Base-by-base conservation (phyloP, 2,329 filamentous ascomycete genomes). In the Phyllosticta capitalensis region DNA sequence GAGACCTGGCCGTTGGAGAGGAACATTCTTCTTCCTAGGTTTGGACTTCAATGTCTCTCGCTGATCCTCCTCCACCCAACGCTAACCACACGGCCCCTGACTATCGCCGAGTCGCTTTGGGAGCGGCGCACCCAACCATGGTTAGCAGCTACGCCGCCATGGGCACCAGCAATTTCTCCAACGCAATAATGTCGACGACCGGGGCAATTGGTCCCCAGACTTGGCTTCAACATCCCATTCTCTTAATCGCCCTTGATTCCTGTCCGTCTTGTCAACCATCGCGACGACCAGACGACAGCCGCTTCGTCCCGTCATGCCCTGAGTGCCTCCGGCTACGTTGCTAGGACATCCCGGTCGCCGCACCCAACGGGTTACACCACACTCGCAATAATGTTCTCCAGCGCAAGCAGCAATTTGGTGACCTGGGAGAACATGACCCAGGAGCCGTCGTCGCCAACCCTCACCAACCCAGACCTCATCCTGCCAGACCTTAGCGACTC, bases 381-480 rank as follows among this genome's bases (percentile, higher is more conserved):
- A 28, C 56, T 20, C n/a, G 54, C 28, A 22, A 52, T 38, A 1
- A 38, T 38, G 30, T 38, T 38, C 30, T 38, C 30, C 30, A 38
- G 30, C 30, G 30, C 30, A 38, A 14, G 10, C 53, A 49, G 52
- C 54, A 60, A 54, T 49, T 33, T 60, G 22, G 51, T 50, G 30
- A 60, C 58, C 45, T 60, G 58, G 58, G 58, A 50, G 38, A 49
- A 53, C 12, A 60, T 60, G 58, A 48, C 58, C 22, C 53, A 56
- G 49, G 22, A 51, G 9, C 58, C 88, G 64, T 84, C 84, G 12
- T 95, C 90, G 61, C 92, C 92, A 53, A 95, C 92, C 2, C 78
- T 96, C 67, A 95, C 90, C 59, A 95, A 96, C 72, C 90, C 91
- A 56, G 92, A 95, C 72, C 92, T 96, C 90, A 95, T 96, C 67